Evolutionary conservation across 306 rosid genomes (phyloP).

Genomic region (Trifolium dubium): DNA sequence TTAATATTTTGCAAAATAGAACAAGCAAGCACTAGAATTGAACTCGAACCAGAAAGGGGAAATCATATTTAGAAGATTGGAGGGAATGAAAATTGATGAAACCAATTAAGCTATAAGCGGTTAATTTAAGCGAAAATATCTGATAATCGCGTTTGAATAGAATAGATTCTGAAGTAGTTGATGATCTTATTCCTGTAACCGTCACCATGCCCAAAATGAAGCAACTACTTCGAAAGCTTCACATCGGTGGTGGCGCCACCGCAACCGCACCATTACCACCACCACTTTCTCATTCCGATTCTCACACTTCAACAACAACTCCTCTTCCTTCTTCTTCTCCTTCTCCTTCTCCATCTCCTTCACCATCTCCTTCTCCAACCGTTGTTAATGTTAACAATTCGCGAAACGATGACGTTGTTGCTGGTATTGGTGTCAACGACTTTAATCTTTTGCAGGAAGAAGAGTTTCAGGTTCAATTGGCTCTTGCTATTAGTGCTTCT

Average conservation of each 20-base stretch:
- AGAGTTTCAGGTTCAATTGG: conserved; percentile 97
- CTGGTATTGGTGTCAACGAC: conserved; percentile 45
- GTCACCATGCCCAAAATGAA: conserved; percentile 80
- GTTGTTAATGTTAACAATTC: conserved; percentile 10
- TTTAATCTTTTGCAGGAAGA: conserved; percentile 88
- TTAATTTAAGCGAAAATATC: conserved; percentile 34
- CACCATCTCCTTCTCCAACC: conserved; percentile 41
- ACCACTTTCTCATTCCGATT: conserved; percentile 35
- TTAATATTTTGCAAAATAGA: neutral
- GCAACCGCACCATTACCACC: conserved; percentile 36
- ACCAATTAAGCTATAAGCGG: conserved; percentile 3
- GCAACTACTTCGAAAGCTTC: conserved; percentile 93
- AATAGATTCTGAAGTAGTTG: neutral
- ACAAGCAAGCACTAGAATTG: too few species aligned
- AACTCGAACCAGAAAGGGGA: neutral
- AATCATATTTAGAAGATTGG: conserved; percentile 14
- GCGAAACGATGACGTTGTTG: neutral
- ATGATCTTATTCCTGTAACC: conserved; percentile 44
- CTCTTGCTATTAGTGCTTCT: conserved; percentile 95
- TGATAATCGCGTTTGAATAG: conserved; percentile 1
- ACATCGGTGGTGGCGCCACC: conserved; percentile 78
- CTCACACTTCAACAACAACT: conserved; percentile 46
- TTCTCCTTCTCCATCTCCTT: conserved; percentile 36
- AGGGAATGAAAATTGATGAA: conserved; percentile 31
- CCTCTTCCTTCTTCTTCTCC: conserved; percentile 55